Evolutionary conservation across 2,329 filamentous ascomycete genomes (phyloP).

Genomic region (Botryosphaeria agaves): DNA sequence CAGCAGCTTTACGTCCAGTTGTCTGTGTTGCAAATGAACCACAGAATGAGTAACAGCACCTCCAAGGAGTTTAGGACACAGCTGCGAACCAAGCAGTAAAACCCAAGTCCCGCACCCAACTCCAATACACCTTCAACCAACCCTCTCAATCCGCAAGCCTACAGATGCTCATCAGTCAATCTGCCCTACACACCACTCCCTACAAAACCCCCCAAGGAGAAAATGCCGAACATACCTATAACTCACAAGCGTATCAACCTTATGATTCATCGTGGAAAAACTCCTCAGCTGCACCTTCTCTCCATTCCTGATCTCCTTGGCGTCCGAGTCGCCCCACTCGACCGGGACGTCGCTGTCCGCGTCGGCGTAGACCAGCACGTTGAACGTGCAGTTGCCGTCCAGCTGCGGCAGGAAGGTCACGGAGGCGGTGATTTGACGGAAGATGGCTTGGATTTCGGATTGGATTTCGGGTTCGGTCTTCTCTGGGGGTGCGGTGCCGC

Average conservation of each 20-base stretch:
- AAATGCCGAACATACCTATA: constrained; percentile 60
- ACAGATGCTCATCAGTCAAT: no score
- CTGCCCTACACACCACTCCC: no score
- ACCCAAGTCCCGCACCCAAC: no score
- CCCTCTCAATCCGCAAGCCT: no score
- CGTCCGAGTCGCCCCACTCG: constrained; percentile 97
- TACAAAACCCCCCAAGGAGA: no score
- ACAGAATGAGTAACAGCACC: no score
- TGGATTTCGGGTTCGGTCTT: constrained; percentile 93
- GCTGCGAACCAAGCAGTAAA: no score
- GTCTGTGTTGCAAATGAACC: no score
- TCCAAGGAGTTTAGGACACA: no score
- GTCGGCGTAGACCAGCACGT: constrained; percentile 94
- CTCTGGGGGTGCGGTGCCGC: constrained; percentile 27
- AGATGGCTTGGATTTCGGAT: constrained; percentile 86
- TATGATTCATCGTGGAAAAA: constrained; percentile 88
- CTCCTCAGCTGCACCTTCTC: constrained; percentile 91
- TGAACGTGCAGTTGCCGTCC: constrained; percentile 92
- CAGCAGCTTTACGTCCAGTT: no score
- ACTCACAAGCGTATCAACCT: constrained; percentile 88
- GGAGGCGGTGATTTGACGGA: constrained; percentile 93
- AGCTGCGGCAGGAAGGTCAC: constrained; percentile 94
- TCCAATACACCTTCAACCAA: no score
- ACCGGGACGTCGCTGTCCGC: constrained; percentile 92
- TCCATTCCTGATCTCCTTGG: constrained; percentile 86